Base-by-base conservation (phyloP, 1,284 basidiomycete species). In the Flammula alnicola region DNA sequence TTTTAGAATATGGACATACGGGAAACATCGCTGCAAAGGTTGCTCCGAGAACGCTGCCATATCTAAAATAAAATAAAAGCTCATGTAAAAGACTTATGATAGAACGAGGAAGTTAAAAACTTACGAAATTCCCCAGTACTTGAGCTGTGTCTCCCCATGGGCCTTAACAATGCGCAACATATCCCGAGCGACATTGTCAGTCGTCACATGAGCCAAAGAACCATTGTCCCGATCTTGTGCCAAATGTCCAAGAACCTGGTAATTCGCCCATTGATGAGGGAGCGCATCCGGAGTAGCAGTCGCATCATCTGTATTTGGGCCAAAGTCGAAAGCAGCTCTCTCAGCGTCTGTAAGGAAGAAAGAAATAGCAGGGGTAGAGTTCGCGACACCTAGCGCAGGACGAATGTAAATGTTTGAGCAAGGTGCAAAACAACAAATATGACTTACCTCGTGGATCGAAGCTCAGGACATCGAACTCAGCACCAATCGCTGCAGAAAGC, bases 111-210 rank as follows among this genome's bases (percentile, higher is more conserved):
- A n/a, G n/a, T n/a, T 27, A 27, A 16, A 17, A 42, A 65, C 73
- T 54, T 55, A 80, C 73, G 72, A 78, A 49, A 79, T 74, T 14
- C 79, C 79, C 77, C 77, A 81, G 55, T 79, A 82, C 44, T 71
- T 70, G 11, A 82, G 51, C 54, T 77, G 77, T 12, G 75, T 67
- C 45, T 61, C 59, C 1, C 77, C 77, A 54, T 75, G 69, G 2
- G 73, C 75, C 44, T 72, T 56, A 0, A 69, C 63, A 45, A 81
- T 80, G 17, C 66, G 59, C 35, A 80, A 58, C 78, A 81, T 80
- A 56, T 81, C 79, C 16, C 70, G 65, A 9, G 73, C 77, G 2
- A 74, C 75, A 38, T 74, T 66, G 25, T 74, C 68, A 1, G 77
- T 78, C 42, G 72, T 73, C 35, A 78, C 67, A 54, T 74, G 68